phyloP scores from a whole-genome alignment of 2,329 filamentous ascomycete genomes.

The Alternaria viburni region DNA sequence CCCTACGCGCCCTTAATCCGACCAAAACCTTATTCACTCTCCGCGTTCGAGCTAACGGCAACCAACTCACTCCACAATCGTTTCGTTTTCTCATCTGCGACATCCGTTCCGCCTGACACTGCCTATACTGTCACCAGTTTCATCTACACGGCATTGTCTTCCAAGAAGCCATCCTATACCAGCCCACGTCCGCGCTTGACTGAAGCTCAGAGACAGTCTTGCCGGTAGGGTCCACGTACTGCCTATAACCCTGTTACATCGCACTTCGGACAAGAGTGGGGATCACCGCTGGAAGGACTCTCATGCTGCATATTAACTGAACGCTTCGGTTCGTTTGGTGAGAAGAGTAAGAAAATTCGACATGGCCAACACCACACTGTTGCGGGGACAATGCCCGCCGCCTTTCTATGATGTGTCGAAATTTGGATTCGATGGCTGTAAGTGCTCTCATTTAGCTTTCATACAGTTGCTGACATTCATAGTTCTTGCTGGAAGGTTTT shows the following conservation, averaged over 20 bases:
- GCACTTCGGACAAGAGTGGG: neutral
- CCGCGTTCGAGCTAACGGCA: conserved; percentile 17
- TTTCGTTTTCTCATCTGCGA: conserved; percentile 28
- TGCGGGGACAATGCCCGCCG: conserved; percentile 64
- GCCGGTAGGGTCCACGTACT: conserved; percentile 11
- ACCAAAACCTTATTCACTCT: conserved; percentile 28
- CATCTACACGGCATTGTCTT: conserved; percentile 3
- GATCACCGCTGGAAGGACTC: conserved; percentile 10
- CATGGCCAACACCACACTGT: conserved; percentile 27
- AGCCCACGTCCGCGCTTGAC: conserved; percentile 13
- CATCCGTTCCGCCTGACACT: conserved; percentile 22
- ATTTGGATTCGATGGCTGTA: conserved; percentile 73
- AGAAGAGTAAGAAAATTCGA: neutral
- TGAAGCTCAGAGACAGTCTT: conserved; percentile 7
- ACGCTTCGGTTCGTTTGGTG: conserved; percentile 30
- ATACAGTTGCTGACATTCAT: conserved; percentile 38
- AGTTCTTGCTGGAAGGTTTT: conserved; percentile 66
- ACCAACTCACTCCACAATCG: conserved; percentile 18
- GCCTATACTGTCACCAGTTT: conserved; percentile 1
- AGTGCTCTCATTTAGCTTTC: conserved; percentile 37
- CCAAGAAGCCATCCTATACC: conserved; percentile 11
- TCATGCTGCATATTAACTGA: conserved; percentile 31
- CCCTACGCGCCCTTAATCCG: conserved; percentile 29
- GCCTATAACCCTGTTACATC: neutral
- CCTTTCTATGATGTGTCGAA: conserved; percentile 72